phyloP scores from a whole-genome alignment of 1,139 yeast species.

The Candida sojae region DNA sequence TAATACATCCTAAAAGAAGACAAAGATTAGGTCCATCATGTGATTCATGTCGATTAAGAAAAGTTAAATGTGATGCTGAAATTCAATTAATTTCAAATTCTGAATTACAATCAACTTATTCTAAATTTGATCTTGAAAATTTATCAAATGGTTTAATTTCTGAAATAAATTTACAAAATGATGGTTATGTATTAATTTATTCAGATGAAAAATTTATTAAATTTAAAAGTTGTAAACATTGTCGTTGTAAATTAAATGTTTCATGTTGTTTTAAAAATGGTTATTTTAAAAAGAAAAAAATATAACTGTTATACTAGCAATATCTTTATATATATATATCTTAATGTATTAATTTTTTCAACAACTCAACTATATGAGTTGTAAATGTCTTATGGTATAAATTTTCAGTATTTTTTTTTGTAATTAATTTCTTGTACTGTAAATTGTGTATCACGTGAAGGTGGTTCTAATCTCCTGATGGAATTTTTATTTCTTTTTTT shows the following conservation, averaged over 20 bases:
- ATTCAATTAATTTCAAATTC: constrained; percentile 30
- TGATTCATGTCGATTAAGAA: constrained; percentile 69
- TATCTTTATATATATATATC: no score
- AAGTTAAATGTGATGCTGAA: constrained; percentile 75
- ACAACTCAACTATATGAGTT: no score
- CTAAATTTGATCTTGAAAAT: not conserved
- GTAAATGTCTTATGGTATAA: no score
- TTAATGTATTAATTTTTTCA: no score
- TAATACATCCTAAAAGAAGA: constrained; percentile 35
- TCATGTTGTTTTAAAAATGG: constrained; percentile 58
- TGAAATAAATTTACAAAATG: not conserved
- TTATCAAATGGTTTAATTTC: constrained; percentile 2
- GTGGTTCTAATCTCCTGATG: no score
- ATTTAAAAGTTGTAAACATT: constrained; percentile 52
- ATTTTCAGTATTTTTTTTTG: no score
- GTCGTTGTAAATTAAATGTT: constrained; percentile 39
- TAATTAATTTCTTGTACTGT: no score
- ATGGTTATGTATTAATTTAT: constrained; percentile 11
- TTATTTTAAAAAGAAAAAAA: constrained; percentile 26
- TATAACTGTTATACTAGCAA: not conserved
- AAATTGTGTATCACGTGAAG: no score
- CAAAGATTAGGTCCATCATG: constrained; percentile 79
- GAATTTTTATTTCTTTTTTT: no score
- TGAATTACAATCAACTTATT: constrained; percentile 4
- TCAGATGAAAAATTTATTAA: constrained; percentile 44